Evolutionary conservation across 352 stramenopile genomes (phyloP).

Genomic region (Pythium periplocum): DNA sequence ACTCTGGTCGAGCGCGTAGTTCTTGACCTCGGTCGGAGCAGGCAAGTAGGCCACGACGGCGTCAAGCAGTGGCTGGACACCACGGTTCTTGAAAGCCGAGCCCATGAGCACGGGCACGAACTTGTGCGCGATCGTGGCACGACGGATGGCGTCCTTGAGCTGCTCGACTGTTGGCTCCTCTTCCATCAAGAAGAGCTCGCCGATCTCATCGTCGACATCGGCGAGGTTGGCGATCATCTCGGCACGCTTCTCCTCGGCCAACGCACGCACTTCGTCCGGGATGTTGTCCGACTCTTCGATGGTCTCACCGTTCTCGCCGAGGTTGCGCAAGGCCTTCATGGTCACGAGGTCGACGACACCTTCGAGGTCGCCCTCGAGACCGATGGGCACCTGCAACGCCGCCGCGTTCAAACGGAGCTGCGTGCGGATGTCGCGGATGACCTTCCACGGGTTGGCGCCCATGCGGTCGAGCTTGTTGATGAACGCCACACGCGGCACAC

Average conservation of each 20-base stretch:
- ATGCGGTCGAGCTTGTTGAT: slow-evolving; percentile 99
- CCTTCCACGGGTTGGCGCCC: slow-evolving; percentile 94
- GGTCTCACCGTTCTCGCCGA: slow-evolving; percentile 86
- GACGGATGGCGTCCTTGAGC: slow-evolving; percentile 92
- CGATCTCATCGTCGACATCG: slow-evolving; percentile 98
- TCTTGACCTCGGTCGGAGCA: slow-evolving; percentile 91
- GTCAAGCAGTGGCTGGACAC: slow-evolving; percentile 98
- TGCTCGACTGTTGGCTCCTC: slow-evolving; percentile 90
- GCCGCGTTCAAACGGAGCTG: slow-evolving; percentile 97
- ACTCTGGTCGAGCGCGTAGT: slow-evolving; percentile 94
- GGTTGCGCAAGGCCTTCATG: slow-evolving; percentile 87
- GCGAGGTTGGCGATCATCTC: slow-evolving; percentile 94
- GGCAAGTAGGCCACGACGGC: slow-evolving; percentile 97
- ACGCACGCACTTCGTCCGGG: slow-evolving; percentile 74
- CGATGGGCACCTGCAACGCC: slow-evolving; percentile 97
- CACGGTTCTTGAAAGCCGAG: slow-evolving; percentile 97
- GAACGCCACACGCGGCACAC: slow-evolving; percentile 97
- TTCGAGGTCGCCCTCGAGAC: slow-evolving; percentile 91
- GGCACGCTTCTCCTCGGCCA: slow-evolving; percentile 87
- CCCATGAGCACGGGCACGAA: slow-evolving; percentile 99
- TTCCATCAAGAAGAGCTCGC: slow-evolving; percentile 98
- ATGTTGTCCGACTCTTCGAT: slow-evolving; percentile 90
- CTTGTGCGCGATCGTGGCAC: slow-evolving; percentile 93
- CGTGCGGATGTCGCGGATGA: slow-evolving; percentile 91
- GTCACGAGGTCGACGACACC: slow-evolving; percentile 97